These are phyloP conservation scores for Croton setiger DNA, from an alignment of 441 rosid species.

Conservation along the genomic window DNA sequence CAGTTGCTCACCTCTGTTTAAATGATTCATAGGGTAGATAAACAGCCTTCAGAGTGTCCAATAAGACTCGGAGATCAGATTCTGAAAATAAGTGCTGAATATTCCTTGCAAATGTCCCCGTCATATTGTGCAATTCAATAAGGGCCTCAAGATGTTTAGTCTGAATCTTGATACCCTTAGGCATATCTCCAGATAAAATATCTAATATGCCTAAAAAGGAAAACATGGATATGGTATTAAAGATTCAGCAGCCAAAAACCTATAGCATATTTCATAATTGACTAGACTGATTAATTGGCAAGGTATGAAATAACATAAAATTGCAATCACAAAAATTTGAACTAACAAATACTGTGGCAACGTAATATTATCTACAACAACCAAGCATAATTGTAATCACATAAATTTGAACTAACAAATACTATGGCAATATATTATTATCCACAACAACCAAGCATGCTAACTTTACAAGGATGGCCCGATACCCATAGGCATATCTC, in stretches of 20 bases:
- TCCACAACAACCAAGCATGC: too few species aligned
- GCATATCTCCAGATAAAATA: slow-evolving; percentile 85
- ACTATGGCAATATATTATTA: background rate
- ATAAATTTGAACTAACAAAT: background rate
- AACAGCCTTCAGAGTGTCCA: slow-evolving; percentile 88
- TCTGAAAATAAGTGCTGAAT: slow-evolving; percentile 91
- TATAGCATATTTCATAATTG: background rate
- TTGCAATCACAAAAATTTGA: background rate
- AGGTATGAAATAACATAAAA: background rate
- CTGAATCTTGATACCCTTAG: slow-evolving; percentile 86
- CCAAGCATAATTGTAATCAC: background rate
- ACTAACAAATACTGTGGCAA: background rate
- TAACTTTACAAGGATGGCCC: too few species aligned
- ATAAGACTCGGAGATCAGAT: slow-evolving; percentile 68
- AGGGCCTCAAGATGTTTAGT: slow-evolving; percentile 89
- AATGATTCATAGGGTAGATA: slow-evolving; percentile 86
- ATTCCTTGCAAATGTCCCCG: slow-evolving; percentile 86
- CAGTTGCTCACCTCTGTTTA: slow-evolving; percentile 73
- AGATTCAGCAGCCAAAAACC: slow-evolving; percentile 9
- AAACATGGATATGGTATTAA: slow-evolving; percentile 22
- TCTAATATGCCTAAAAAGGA: slow-evolving; percentile 67
- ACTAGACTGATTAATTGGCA: background rate
- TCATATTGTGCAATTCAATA: slow-evolving; percentile 87
- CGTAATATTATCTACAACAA: too few species aligned
- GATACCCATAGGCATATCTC: slow-evolving; percentile 90